Percentiles rank a stretch among this genome's conserved stretches.
Evolutionary conservation across 257 asterid species (phyloP).

Genomic region (Solanum dulcamara): DNA sequence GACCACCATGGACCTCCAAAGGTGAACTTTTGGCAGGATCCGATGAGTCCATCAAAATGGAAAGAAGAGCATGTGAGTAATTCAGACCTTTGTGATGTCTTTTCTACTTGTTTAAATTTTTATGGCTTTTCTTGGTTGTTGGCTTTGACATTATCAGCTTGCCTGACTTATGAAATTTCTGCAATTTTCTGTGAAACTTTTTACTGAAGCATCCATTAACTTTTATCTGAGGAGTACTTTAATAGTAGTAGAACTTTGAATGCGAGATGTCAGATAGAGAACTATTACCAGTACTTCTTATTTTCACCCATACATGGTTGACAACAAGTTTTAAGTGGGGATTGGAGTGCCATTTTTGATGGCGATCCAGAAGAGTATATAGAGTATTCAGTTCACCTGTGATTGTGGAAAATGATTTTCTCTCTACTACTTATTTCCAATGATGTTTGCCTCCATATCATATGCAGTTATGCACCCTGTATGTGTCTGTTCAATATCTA

Average conservation of each 20-base stretch:
- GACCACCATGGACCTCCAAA: conserved; percentile 73
- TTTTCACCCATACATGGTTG: not conserved
- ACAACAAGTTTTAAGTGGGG: not conserved
- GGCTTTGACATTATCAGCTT: not conserved
- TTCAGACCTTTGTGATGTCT: not conserved
- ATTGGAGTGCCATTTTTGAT: not conserved
- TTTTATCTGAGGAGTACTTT: not conserved
- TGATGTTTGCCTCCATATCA: not conserved
- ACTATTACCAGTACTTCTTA: not conserved
- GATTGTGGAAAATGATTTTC: not conserved
- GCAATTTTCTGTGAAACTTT: not conserved
- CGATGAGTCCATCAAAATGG: conserved; percentile 75
- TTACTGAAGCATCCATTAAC: not conserved
- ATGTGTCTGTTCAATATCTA: not conserved
- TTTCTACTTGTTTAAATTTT: not conserved
- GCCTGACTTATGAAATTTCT: not conserved
- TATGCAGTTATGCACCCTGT: not conserved
- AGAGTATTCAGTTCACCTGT: not conserved
- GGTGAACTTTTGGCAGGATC: conserved; percentile 62
- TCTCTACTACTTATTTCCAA: not conserved
- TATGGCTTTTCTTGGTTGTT: not conserved
- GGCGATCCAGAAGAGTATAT: not conserved
- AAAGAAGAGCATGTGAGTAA: conserved; percentile 80
- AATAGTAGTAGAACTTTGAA: not conserved
- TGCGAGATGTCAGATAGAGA: not conserved